Evolutionary conservation across 805 yeast genomes (phyloP), one percentile per base, ranked within the genome.

Genomic region (Hanseniaspora jakobsenii): DNA sequence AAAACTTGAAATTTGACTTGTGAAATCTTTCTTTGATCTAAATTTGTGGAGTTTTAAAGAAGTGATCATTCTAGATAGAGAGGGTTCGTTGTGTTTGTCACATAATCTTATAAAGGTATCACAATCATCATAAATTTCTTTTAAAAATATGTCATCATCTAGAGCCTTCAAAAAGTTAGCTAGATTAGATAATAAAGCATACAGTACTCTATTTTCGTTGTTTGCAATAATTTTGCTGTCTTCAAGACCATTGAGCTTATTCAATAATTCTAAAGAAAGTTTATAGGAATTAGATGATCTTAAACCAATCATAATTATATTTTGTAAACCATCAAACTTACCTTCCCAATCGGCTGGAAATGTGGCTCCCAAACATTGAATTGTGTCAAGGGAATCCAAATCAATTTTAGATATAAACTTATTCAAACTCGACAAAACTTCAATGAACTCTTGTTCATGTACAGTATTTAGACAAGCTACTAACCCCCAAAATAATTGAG

Each of bases 301-400:
- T 47, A 93, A 64, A 0, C 99, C 99, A 36, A 77, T 73, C 71
- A 85, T 66, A 0, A 87, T 75, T 16, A 81, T 69, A 36, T 73
- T 78, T 54, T 86, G 94, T 6, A 91, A 65, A 0, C 97, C 97
- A 55, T 80, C 89, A 59, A 86, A 91, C 47, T 77, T 72, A 1
- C 96, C 95, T 56, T 87, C 95, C 98, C 97, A 91, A 47, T 82
- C 80, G 0, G 91, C 77, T 0, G 99, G 99, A 57, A 87, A 91
- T 0, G 91, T 81, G 0, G 91, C 73, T 14, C 83, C 74, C 48
- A 87, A 67, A 58, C 93, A 78, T 19, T 80, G 75, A 1, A 86
- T 89, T 0, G 94, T 83, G 45, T 82, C 94, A 0, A 79, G 81
- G 0, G 94, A 77, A 50, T 81, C 86, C 41, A 85, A 64, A 56